Base-by-base conservation (phyloP, 495 filamentous ascomycete species). In the Aspergillus mulundensis region DNA sequence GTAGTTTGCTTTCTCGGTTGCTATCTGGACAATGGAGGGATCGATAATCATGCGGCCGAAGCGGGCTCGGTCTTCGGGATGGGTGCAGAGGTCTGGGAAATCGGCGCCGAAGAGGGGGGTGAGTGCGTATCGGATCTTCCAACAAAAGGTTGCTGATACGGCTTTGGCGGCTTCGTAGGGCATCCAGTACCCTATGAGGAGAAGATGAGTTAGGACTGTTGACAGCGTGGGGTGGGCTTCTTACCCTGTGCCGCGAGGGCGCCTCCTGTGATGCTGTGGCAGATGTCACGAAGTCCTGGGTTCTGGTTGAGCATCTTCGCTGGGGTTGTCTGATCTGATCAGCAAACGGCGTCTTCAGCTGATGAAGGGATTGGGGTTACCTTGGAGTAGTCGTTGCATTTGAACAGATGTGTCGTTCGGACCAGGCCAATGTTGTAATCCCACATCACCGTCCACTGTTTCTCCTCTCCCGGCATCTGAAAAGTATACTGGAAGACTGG, bases 351-450 rank as follows among this genome's bases (percentile, higher is more conserved):
- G n/a, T n/a, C n/a, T 10, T 50, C 11, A 18, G 15, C 30, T 16
- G 19, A 14, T 19, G 18, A 32, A 7, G 45, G n/a, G 45, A 10
- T 47, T 12, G 18, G 34, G 24, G 38, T 61, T 59, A 91, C 93
- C 84, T 98, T 98, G 40, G 86, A 81, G 66, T 93, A 91, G 54
- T 85, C 84, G 56, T 82, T 85, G 62, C 88, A 90, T 65, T 95
- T 95, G 81, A 98, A 97, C 65, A 98, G 88, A 40, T 90, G 88
- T 6, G 94, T 97, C 64, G 93, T 92, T 55, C 92, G 85, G 49
- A 97, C 93, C 23, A 96, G 86, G n/a, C 94, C 94, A 54, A 92
- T 85, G 57, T 91, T 91, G 70, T 96, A 96, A 68, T 98, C 94
- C 94, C 94, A 98, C 84, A 95, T 90, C 21, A 98, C 84, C 7